Evolutionary conservation across 2,329 filamentous ascomycete species (phyloP).

Genomic region (Aspergillus nomiae): DNA sequence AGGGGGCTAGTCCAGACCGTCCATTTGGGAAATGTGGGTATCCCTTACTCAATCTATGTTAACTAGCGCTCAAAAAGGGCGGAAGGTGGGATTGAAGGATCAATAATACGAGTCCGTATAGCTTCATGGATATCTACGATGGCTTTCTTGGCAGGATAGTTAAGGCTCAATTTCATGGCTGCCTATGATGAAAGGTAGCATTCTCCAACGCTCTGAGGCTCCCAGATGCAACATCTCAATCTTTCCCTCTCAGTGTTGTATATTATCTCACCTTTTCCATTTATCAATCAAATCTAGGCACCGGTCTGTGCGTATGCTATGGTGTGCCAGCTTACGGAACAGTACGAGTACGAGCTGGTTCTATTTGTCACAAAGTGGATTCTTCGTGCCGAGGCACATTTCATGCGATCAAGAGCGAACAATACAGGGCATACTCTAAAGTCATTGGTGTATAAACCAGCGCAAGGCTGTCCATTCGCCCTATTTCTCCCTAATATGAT

Average conservation of each 20-base stretch:
- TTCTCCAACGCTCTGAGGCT: background rate
- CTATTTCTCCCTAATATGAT: too few relatives aligned
- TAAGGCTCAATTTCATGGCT: background rate
- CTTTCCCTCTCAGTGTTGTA: background rate
- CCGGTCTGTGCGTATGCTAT: too few relatives aligned
- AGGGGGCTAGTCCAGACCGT: fast-evolving
- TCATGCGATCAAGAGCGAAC: too few relatives aligned
- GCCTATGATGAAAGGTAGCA: background rate
- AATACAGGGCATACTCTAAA: too few relatives aligned
- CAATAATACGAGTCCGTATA: background rate
- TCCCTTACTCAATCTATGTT: background rate
- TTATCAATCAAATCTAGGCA: too few relatives aligned
- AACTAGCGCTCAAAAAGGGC: background rate
- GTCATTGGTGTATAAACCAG: too few relatives aligned
- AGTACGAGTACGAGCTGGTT: too few relatives aligned
- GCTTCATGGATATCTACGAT: background rate
- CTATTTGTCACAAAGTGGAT: too few relatives aligned
- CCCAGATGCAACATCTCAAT: background rate
- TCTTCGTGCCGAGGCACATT: too few relatives aligned
- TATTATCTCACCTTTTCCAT: too few relatives aligned
- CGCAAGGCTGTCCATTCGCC: too few relatives aligned
- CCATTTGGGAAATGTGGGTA: background rate
- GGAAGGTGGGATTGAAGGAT: background rate
- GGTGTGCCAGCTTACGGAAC: too few relatives aligned
- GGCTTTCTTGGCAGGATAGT: background rate